Percentiles rank a stretch among this genome's conserved stretches.
Evolutionary conservation across 352 stramenopile species (phyloP).

Genomic region (Albugo laibachii): DNA sequence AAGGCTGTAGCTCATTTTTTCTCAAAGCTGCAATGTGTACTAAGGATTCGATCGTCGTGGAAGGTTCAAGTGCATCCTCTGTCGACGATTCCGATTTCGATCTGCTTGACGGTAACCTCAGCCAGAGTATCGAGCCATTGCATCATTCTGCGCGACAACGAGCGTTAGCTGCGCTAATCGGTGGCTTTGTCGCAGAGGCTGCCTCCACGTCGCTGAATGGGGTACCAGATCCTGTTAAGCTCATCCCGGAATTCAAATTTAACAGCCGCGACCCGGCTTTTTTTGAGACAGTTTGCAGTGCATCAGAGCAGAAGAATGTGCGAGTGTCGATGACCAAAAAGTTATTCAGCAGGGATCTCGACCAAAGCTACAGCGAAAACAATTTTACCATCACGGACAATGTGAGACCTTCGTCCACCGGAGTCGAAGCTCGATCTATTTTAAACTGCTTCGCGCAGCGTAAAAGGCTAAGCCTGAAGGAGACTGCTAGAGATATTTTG

Average conservation of each 20-base stretch:
- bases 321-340: slow-evolving; percentile 7
- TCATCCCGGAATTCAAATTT: slow-evolving; percentile 48
- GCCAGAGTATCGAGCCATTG: slow-evolving; percentile 15
- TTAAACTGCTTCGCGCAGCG: slow-evolving; percentile 46
- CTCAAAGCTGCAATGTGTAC: slow-evolving; percentile 12
- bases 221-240: slow-evolving; percentile 55
- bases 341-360: neutral
- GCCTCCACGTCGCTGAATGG: slow-evolving; percentile 61
- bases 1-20: slow-evolving; percentile 9
- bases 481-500: slow-evolving; percentile 62
- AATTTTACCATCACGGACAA: too few species aligned
- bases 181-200: slow-evolving; percentile 55
- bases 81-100: slow-evolving; percentile 12
- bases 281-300: slow-evolving; percentile 14
- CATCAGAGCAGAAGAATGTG: too few species aligned
- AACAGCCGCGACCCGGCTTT: slow-evolving; percentile 63
- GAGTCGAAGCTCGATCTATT: slow-evolving; percentile 56
- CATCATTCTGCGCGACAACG: slow-evolving; percentile 32
- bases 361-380: too few species aligned
- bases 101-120: too few species aligned
- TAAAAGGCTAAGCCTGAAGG: slow-evolving; percentile 43
- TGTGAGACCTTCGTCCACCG: slow-evolving; percentile 27
- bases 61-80: slow-evolving; percentile 17
- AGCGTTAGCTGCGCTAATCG: slow-evolving; percentile 42
- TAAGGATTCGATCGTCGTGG: slow-evolving; percentile 1